Conservation (phyloP, 306 rosid species). For the Cyamopsis tetragonoloba region DNA sequence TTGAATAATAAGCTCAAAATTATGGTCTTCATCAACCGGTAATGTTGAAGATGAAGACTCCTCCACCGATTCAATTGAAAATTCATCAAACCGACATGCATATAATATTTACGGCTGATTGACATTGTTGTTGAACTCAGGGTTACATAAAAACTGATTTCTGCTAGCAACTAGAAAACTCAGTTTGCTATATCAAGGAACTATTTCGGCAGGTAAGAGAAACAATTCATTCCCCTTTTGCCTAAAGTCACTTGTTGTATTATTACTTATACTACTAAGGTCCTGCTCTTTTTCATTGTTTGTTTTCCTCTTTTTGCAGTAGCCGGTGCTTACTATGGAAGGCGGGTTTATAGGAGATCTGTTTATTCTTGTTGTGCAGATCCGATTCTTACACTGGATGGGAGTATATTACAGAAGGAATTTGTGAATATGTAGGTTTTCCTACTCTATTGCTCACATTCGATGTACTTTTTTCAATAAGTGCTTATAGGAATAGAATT, state of each 20-base stretch:
- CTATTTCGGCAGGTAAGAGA: slow-evolving; percentile 48
- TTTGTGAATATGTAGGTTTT: slow-evolving; percentile 66
- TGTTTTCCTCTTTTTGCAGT: slow-evolving; percentile 46
- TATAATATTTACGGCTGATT: no score
- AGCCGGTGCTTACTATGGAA: slow-evolving; percentile 44
- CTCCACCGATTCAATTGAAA: no score
- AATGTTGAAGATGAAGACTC: no score
- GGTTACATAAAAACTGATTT: slow-evolving; percentile 16
- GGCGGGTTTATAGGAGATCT: slow-evolving; percentile 44
- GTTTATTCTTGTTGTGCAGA: slow-evolving; percentile 42
- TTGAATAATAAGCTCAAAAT: no score
- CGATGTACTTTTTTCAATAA: slow-evolving; percentile 6
- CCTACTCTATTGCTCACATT: slow-evolving; percentile 14
- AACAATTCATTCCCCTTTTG: slow-evolving; percentile 7
- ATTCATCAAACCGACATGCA: no score
- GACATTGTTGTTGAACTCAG: not conserved
- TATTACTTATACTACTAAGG: slow-evolving; percentile 6
- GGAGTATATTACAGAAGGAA: slow-evolving; percentile 72
- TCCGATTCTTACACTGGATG: slow-evolving; percentile 63
- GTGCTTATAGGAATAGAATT: no score
- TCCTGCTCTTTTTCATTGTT: slow-evolving; percentile 6
- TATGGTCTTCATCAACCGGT: no score
- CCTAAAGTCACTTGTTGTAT: not conserved
- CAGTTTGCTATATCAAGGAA: slow-evolving; percentile 22
- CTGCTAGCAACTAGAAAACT: slow-evolving; percentile 64